Evolutionary conservation across 768 basidiomycete genomes (phyloP).

Genomic region (Suillus subaureus): DNA sequence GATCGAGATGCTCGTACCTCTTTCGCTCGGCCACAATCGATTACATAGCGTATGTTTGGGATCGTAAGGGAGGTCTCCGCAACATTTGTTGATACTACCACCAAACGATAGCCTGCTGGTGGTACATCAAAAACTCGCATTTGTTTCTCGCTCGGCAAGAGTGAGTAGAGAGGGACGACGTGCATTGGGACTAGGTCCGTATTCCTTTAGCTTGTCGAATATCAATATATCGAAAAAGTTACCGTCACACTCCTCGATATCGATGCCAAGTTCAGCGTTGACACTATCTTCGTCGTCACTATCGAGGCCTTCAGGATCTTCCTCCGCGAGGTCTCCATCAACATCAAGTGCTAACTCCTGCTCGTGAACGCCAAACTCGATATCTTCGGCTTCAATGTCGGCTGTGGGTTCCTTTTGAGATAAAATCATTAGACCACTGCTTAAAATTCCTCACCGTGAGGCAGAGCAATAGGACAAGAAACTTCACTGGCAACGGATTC

Average conservation of each 20-base stretch:
- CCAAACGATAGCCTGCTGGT: constrained; percentile 78
- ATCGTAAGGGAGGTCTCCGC: constrained; percentile 98
- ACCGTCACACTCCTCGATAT: constrained; percentile 71
- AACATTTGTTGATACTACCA: constrained; percentile 94
- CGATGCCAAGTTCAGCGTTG: constrained; percentile 56
- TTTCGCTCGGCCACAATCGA: constrained; percentile 94
- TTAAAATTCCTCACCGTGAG: constrained; percentile 18
- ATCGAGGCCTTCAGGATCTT: constrained; percentile 75
- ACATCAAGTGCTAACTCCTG: constrained; percentile 69
- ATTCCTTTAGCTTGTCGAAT: background rate
- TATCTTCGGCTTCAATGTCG: constrained; percentile 80
- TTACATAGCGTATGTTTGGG: constrained; percentile 96
- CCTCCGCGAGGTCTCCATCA: constrained; percentile 58
- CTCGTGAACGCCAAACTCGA: constrained; percentile 60
- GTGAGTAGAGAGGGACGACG: constrained; percentile 90
- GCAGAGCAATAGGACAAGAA: constrained; percentile 19
- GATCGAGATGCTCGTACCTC: constrained; percentile 53
- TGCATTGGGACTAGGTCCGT: constrained; percentile 80
- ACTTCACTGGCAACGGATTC: constrained; percentile 18
- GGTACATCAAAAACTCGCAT: constrained; percentile 90
- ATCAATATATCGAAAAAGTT: constrained; percentile 22
- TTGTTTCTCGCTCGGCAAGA: constrained; percentile 91
- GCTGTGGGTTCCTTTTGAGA: constrained; percentile 38
- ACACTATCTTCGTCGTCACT: constrained; percentile 65
- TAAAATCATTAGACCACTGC: background rate